Evolutionary conservation across 1,139 yeast genomes (phyloP).

Genomic region (Suhomyces bokatorum): DNA sequence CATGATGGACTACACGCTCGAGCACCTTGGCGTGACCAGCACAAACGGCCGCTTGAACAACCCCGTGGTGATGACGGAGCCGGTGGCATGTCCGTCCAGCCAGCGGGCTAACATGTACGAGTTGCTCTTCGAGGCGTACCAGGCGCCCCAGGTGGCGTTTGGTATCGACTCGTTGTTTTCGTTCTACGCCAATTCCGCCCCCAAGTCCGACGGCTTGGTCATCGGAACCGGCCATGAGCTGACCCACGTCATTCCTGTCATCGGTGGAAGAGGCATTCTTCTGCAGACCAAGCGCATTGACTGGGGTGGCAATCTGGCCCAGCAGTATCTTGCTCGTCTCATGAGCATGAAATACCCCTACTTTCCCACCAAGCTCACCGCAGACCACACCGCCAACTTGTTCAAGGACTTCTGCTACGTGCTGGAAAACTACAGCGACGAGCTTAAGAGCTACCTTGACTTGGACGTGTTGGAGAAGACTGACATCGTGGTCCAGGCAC

Average conservation of each 20-base stretch:
- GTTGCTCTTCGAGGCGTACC: slow-evolving; percentile 77
- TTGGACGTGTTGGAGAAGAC: slow-evolving; percentile 62
- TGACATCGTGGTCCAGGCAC: slow-evolving; percentile 82
- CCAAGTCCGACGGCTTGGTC: slow-evolving; percentile 60
- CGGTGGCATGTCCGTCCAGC: slow-evolving; percentile 64
- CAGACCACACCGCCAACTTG: slow-evolving; percentile 63
- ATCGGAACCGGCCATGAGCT: slow-evolving; percentile 82
- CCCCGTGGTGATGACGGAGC: slow-evolving; percentile 83
- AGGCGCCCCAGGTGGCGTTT: slow-evolving; percentile 68
- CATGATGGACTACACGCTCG: slow-evolving; percentile 79
- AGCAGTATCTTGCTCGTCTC: slow-evolving; percentile 60
- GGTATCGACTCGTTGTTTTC: slow-evolving; percentile 86
- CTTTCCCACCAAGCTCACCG: slow-evolving; percentile 74
- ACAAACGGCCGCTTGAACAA: slow-evolving; percentile 57
- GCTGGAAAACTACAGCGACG: slow-evolving; percentile 65
- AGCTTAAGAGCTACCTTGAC: slow-evolving; percentile 56
- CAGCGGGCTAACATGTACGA: slow-evolving; percentile 80
- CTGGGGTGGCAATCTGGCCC: slow-evolving; percentile 86
- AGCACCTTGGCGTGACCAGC: slow-evolving; percentile 70
- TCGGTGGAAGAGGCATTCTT: slow-evolving; percentile 64
- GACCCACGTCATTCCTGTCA: slow-evolving; percentile 80
- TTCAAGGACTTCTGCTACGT: slow-evolving; percentile 80
- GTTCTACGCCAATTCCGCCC: slow-evolving; percentile 49
- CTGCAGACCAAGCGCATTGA: slow-evolving; percentile 77
- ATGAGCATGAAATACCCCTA: slow-evolving; percentile 85